Percentiles rank a stretch among this genome's conserved stretches.
Conservation (phyloP, 805 yeast species). For the Candida alai region DNA sequence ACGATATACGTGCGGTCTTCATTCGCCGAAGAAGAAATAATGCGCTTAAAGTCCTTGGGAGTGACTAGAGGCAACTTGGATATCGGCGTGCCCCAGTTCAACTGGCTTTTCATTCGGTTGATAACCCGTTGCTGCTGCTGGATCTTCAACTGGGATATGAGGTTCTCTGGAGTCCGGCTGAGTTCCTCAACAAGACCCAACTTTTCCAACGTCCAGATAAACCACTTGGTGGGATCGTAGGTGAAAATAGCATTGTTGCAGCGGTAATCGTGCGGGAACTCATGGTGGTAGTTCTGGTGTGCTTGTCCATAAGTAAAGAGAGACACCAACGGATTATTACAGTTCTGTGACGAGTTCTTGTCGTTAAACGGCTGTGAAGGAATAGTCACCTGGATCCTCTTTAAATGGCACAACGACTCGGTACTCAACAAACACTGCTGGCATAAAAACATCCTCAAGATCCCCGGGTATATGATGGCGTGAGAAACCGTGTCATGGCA, state of each 20-base stretch:
- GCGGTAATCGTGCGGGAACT: slow-evolving; percentile 88
- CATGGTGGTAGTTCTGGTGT: slow-evolving; percentile 91
- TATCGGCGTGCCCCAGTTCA: slow-evolving; percentile 94
- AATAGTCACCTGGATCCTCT: slow-evolving; percentile 64
- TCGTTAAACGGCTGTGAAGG: slow-evolving; percentile 44
- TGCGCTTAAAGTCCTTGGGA: slow-evolving; percentile 41
- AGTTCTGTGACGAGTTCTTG: slow-evolving; percentile 68
- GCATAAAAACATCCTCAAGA: slow-evolving; percentile 62
- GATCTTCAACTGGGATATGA: slow-evolving; percentile 51
- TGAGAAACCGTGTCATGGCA: slow-evolving; percentile 29
- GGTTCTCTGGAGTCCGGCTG: slow-evolving; percentile 62
- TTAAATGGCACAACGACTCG: slow-evolving; percentile 77
- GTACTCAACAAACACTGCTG: slow-evolving; percentile 79
- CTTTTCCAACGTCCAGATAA: slow-evolving; percentile 47
- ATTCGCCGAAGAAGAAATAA: slow-evolving; percentile 35
- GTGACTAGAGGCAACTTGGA: slow-evolving; percentile 72
- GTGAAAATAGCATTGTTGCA: slow-evolving; percentile 68
- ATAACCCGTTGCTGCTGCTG: slow-evolving; percentile 77
- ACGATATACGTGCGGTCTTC: slow-evolving; percentile 63
- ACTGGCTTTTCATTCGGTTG: slow-evolving; percentile 68
- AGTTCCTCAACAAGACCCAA: slow-evolving; percentile 59
- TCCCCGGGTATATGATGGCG: slow-evolving; percentile 65
- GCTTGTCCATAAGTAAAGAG: slow-evolving; percentile 85
- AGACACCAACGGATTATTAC: slow-evolving; percentile 54
- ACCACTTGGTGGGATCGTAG: slow-evolving; percentile 86